Conservation (phyloP, 495 filamentous ascomycete species). For the Penicillium riverlandense region DNA sequence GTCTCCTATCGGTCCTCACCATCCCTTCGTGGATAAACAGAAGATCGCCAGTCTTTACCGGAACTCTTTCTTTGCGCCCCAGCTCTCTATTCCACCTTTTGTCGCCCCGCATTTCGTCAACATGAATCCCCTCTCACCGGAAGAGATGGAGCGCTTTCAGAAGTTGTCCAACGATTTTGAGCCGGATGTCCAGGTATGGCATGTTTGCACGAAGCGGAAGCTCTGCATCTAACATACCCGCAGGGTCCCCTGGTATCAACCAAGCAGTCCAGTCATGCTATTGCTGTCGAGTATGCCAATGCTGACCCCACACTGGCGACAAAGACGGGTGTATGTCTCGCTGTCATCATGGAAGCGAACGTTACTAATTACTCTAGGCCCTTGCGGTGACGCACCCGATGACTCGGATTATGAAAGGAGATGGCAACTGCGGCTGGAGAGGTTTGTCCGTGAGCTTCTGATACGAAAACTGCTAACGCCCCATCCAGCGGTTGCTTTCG, state of each 20-base stretch:
- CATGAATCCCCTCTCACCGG: slow-evolving; percentile 40
- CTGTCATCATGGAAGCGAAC: neutral
- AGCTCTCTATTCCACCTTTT: slow-evolving; percentile 19
- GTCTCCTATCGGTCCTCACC: slow-evolving; percentile 32
- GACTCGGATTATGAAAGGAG: slow-evolving; percentile 80
- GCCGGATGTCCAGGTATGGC: slow-evolving; percentile 52
- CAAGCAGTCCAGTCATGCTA: slow-evolving; percentile 66
- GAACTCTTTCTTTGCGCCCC: slow-evolving; percentile 17
- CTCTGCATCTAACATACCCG: slow-evolving; percentile 1
- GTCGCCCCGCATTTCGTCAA: slow-evolving; percentile 13
- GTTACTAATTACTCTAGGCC: slow-evolving; percentile 39
- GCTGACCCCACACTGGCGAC: slow-evolving; percentile 77
- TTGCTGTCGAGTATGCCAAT: slow-evolving; percentile 84
- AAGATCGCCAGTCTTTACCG: slow-evolving; percentile 15
- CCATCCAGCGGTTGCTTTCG: slow-evolving; percentile 74
- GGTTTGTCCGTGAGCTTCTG: slow-evolving; percentile 44
- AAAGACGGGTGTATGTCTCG: slow-evolving; percentile 71
- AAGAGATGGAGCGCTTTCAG: slow-evolving; percentile 48
- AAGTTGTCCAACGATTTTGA: slow-evolving; percentile 56
- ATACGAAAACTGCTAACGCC: slow-evolving; percentile 5
- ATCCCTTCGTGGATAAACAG: slow-evolving; percentile 27
- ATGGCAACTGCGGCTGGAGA: slow-evolving; percentile 97
- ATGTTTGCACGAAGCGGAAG: neutral
- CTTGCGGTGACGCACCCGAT: slow-evolving; percentile 79
- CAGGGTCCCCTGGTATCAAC: slow-evolving; percentile 80